Percentiles rank a stretch among this genome's conserved stretches.
Conservation (phyloP, 768 basidiomycete genomes). For the Boletus barrowsii region DNA sequence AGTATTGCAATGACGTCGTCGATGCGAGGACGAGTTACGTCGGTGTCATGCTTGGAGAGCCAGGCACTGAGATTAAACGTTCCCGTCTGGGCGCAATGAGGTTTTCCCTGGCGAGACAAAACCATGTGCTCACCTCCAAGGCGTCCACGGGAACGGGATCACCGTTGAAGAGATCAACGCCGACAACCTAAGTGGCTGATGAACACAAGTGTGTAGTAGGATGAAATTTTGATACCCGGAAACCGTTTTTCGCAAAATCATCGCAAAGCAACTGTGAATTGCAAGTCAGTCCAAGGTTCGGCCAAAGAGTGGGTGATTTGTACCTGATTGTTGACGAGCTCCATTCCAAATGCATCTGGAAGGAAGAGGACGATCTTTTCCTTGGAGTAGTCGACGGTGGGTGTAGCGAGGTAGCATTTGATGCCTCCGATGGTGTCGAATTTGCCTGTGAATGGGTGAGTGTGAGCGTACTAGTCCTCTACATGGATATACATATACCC, state of each 20-base stretch:
- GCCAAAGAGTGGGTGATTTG: not conserved
- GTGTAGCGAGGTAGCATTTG: not conserved
- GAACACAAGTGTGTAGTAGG: not conserved
- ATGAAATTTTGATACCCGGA: not conserved
- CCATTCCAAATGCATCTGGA: not conserved
- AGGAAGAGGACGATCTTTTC: not conserved
- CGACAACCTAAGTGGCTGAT: not conserved
- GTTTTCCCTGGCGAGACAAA: not conserved
- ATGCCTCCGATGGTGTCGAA: not conserved
- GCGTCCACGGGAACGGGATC: constrained; percentile 31
- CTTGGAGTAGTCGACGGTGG: not conserved
- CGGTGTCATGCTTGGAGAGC: constrained; percentile 40
- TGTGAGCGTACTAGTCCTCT: too few species aligned
- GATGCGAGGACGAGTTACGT: constrained; percentile 38
- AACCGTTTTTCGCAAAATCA: constrained; percentile 1
- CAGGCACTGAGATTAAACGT: constrained; percentile 42
- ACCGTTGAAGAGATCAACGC: constrained; percentile 34
- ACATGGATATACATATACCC: not conserved
- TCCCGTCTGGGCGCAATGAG: not conserved
- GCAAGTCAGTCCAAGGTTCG: not conserved
- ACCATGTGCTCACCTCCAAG: not conserved
- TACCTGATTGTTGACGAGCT: not conserved
- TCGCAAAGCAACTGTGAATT: not conserved
- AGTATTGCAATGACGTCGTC: constrained; percentile 56
- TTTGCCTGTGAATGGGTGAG: not conserved